A percentile compares a stretch with the other conserved stretches of the same genome.
Conservation (phyloP, 2,329 filamentous ascomycete species). For the Pyrenophora seminiperda region DNA sequence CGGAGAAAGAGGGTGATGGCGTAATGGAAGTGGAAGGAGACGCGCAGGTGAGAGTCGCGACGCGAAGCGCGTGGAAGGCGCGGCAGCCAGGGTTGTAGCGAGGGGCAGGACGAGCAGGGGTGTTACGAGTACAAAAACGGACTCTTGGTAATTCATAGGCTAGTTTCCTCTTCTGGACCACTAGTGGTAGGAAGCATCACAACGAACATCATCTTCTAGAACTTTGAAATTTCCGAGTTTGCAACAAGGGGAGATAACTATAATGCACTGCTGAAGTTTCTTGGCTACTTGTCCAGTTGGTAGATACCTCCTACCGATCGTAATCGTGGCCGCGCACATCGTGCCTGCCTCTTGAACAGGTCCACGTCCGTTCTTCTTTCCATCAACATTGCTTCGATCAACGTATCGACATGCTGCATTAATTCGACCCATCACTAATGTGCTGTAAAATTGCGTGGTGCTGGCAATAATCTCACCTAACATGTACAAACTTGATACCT, state of each 20-base stretch:
- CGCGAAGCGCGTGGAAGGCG: constrained; percentile 30
- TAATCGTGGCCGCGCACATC: background rate
- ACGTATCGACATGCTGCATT: background rate
- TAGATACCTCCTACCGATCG: background rate
- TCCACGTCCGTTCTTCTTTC: constrained; percentile 6
- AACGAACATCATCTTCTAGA: constrained; percentile 3
- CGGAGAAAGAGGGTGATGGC: constrained; percentile 8
- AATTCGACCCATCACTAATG: background rate
- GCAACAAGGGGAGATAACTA: background rate
- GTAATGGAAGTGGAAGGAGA: constrained; percentile 20
- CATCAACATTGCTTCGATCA: background rate
- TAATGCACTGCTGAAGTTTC: background rate
- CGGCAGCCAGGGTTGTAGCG: constrained; percentile 18
- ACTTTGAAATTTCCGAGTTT: background rate
- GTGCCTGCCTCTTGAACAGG: background rate
- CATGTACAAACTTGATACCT: background rate
- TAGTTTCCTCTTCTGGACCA: constrained; percentile 13
- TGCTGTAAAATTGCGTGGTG: background rate
- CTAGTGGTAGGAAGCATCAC: background rate
- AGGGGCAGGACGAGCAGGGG: background rate
- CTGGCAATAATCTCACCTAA: background rate
- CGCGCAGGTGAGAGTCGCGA: constrained; percentile 34
- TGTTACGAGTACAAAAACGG: constrained; percentile 5
- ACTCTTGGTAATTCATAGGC: constrained; percentile 10
- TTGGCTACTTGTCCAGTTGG: background rate